Evolutionary conservation across 768 basidiomycete species (phyloP).

Genomic region (Pleurotus citrinopileatus): DNA sequence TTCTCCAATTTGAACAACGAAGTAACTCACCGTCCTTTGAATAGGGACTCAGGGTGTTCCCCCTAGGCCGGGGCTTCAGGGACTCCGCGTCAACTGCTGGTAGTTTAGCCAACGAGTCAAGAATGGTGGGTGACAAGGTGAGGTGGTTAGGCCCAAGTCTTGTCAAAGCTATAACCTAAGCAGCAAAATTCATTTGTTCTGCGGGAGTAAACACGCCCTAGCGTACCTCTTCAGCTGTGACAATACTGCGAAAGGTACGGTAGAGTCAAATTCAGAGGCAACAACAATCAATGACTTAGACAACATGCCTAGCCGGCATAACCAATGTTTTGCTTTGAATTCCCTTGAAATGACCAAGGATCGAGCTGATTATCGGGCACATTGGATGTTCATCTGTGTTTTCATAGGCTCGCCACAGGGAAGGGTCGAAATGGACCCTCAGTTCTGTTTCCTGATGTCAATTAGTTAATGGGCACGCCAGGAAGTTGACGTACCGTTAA

Average conservation of each 20-base stretch:
- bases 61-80: conserved; percentile 4
- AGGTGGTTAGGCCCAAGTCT: conserved; percentile 39
- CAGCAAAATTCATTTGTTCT: background rate
- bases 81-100: conserved; percentile 17
- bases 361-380: conserved; percentile 33
- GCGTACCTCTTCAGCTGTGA: conserved; percentile 36
- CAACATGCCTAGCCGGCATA: conserved; percentile 47
- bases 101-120: conserved; percentile 32
- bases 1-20: background rate
- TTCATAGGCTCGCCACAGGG: conserved; percentile 34
- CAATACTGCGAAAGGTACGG: conserved; percentile 26
- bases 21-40: background rate
- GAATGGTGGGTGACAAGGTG: conserved; percentile 37
- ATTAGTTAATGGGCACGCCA: background rate
- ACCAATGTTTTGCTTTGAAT: conserved; percentile 37
- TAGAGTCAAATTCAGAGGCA: background rate
- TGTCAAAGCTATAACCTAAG: conserved; percentile 38
- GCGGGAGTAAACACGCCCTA: background rate
- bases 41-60: background rate
- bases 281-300: too few species aligned
- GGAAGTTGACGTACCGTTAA: conserved; percentile 38
- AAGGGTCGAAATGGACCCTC: conserved; percentile 43
- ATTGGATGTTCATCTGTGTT: conserved; percentile 40
- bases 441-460: conserved; percentile 28
- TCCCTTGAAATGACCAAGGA: conserved; percentile 34